Evolutionary conservation across 805 yeast species (phyloP).

Genomic region (Vanderwaltozyma polyspora): DNA sequence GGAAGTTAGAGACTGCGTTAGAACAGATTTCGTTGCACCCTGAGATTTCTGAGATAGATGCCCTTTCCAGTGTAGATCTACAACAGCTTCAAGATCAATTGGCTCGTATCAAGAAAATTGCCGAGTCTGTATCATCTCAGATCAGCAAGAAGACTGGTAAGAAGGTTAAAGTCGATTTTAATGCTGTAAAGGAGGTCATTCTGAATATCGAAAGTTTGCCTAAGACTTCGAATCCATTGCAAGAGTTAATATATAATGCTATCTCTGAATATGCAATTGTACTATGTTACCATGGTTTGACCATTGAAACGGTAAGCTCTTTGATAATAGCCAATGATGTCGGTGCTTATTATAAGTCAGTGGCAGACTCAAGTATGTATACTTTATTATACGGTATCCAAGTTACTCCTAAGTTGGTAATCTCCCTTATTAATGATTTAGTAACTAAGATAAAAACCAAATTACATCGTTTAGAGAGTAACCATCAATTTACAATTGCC

Average conservation of each 20-base stretch:
- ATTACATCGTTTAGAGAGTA: not conserved
- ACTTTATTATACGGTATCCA: conserved; percentile 17
- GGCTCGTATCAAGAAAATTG: conserved; percentile 6
- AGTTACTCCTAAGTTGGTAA: conserved; percentile 6
- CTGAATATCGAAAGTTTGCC: conserved; percentile 1
- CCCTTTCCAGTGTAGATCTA: not conserved
- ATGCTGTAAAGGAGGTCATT: conserved; percentile 1
- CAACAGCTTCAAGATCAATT: conserved; percentile 10
- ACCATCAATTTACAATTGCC: not conserved
- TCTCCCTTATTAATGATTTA: not conserved
- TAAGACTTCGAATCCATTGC: conserved; percentile 1
- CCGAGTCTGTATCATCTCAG: conserved; percentile 3
- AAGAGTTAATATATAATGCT: conserved; percentile 3
- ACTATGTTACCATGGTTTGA: conserved; percentile 15
- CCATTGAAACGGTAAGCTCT: conserved; percentile 9
- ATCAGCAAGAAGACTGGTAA: not conserved
- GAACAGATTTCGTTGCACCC: not conserved
- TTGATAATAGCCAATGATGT: conserved; percentile 15
- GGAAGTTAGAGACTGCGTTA: not conserved
- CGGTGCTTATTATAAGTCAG: conserved; percentile 11
- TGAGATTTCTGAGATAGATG: not conserved
- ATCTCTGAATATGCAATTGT: conserved; percentile 10
- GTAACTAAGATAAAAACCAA: not conserved
- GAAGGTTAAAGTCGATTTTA: conserved; percentile 3
- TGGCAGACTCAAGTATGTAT: conserved; percentile 8